These are phyloP conservation scores for Solanum lignicaule DNA, from an alignment of 257 asterid species.

Conservation along the genomic window DNA sequence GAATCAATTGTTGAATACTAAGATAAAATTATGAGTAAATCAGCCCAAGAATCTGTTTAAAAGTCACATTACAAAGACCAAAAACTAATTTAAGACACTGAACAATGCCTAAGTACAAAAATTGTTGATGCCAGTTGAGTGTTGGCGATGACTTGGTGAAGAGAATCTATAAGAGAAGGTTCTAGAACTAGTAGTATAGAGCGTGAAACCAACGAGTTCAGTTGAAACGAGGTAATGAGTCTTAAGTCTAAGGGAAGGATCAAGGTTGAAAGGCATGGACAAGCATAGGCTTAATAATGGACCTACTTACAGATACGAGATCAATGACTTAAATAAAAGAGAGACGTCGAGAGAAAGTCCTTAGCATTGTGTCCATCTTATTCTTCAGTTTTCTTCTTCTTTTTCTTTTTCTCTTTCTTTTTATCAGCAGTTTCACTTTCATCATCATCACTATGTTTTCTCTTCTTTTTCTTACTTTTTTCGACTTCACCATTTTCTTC, in stretches of 20 bases:
- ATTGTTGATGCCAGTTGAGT: background rate
- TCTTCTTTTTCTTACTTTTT: slow-evolving; percentile 51
- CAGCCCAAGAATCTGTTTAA: background rate
- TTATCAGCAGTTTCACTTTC: background rate
- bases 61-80: background rate
- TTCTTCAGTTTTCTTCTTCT: background rate
- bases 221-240: background rate
- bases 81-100: background rate
- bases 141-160: background rate
- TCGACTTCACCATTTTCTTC: slow-evolving; percentile 24
- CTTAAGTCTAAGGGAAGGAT: background rate
- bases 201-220: background rate
- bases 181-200: background rate
- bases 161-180: background rate
- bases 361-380: background rate
- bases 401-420: background rate
- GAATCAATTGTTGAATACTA: background rate
- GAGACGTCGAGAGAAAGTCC: background rate
- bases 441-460: slow-evolving; percentile 36
- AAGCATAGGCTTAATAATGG: background rate
- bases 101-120: background rate
- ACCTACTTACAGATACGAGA: background rate
- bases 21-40: background rate
- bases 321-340: background rate
- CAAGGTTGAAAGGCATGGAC: background rate